Evolutionary conservation across 192 early-diverging fungal genomes (phyloP).

Genomic region (Coemansia sp.): DNA sequence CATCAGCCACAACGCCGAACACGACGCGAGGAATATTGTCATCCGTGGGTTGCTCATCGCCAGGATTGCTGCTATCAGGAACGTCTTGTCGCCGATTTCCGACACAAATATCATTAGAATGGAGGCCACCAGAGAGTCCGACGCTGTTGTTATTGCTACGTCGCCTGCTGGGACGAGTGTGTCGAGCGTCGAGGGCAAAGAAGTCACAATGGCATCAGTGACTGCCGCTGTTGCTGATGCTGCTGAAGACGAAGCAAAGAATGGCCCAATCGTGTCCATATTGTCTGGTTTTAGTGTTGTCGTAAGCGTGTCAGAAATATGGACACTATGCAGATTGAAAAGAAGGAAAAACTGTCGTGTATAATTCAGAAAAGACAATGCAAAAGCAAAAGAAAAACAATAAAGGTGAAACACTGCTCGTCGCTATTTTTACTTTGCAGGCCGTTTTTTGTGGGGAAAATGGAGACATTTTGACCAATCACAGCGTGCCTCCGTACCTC

Average conservation of each 20-base stretch:
- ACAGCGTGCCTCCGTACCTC: too few relatives aligned
- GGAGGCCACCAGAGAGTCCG: conserved; percentile 51
- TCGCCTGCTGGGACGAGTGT: neutral
- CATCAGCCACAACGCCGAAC: conserved; percentile 88
- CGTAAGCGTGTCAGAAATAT: too few relatives aligned
- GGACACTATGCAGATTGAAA: neutral
- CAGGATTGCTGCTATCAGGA: conserved; percentile 97
- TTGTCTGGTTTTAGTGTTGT: neutral
- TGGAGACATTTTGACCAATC: too few relatives aligned
- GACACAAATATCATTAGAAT: conserved; percentile 91
- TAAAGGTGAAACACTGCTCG: neutral
- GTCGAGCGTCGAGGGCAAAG: neutral
- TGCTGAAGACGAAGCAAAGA: neutral
- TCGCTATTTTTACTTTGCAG: too few relatives aligned
- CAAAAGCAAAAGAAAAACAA: conserved; percentile 3
- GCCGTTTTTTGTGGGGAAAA: too few relatives aligned
- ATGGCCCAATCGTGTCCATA: conserved; percentile 3
- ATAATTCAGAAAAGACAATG: neutral
- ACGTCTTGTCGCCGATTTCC: conserved; percentile 99
- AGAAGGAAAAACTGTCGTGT: neutral
- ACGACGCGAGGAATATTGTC: conserved; percentile 87
- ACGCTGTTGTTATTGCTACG: conserved; percentile 6
- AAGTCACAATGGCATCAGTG: neutral
- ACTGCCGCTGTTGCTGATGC: neutral
- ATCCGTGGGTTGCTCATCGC: conserved; percentile 95